Conservation (phyloP, 768 basidiomycete genomes). For the Pisolithus tinctorius region DNA sequence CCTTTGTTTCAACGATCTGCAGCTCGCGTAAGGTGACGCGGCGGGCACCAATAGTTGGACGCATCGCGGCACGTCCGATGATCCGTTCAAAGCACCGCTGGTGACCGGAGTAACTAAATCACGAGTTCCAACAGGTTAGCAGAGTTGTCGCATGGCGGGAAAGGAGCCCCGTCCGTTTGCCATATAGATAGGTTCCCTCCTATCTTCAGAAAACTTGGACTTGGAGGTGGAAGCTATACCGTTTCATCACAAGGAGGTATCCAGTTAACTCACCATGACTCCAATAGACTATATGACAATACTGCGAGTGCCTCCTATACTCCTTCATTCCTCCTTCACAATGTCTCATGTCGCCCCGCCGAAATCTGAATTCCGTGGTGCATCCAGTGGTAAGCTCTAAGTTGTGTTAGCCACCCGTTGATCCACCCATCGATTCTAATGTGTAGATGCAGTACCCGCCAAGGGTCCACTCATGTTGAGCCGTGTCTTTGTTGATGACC, state of each 20-base stretch:
- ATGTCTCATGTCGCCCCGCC: too few species aligned
- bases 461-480: too few species aligned
- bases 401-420: too few species aligned
- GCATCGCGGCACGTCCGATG: conserved; percentile 71
- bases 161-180: conserved; percentile 27
- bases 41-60: conserved; percentile 55
- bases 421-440: too few species aligned
- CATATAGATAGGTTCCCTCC: conserved; percentile 34
- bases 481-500: too few species aligned
- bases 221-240: conserved; percentile 11
- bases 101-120: conserved; percentile 71
- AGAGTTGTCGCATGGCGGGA: conserved; percentile 20
- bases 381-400: too few species aligned
- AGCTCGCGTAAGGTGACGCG: conserved; percentile 79
- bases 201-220: conserved; percentile 14
- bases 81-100: conserved; percentile 29
- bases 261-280: too few species aligned
- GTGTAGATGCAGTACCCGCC: too few species aligned
- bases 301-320: too few species aligned
- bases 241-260: conserved; percentile 11
- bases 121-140: not conserved
- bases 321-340: too few species aligned
- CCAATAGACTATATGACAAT: too few species aligned
- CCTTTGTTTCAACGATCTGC: conserved; percentile 75
- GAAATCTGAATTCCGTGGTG: too few species aligned